Conservation (phyloP, 2,329 filamentous ascomycete species). For the Chaetomiaceae sp. region DNA sequence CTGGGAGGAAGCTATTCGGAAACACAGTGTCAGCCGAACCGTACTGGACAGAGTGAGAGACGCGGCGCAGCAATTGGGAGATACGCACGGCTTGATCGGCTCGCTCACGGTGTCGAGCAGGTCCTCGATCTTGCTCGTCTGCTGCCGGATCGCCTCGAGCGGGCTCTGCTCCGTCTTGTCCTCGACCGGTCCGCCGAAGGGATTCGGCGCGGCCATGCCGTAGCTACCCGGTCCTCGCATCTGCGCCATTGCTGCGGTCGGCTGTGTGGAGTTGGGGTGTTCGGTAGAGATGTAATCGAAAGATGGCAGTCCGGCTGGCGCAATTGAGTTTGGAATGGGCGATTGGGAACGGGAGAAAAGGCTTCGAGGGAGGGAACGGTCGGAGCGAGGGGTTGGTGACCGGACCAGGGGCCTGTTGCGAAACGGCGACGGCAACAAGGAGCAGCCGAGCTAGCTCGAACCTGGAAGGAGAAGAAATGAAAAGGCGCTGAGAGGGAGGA, state of each 20-base stretch:
- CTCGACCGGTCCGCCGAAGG: constrained; percentile 61
- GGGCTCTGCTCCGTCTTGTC: constrained; percentile 62
- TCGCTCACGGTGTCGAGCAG: constrained; percentile 81
- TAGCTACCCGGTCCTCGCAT: constrained; percentile 70
- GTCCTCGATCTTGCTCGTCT: constrained; percentile 99
- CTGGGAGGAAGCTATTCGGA: constrained; percentile 72
- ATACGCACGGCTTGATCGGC: constrained; percentile 86
- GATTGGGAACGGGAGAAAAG: neutral
- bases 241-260: constrained; percentile 37
- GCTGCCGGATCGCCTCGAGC: constrained; percentile 83
- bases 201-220: constrained; percentile 68
- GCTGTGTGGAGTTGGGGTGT: neutral
- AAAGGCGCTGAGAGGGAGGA: neutral
- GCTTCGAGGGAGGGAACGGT: neutral
- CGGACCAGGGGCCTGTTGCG: neutral
- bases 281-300: neutral
- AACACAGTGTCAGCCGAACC: constrained; percentile 23
- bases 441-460: neutral
- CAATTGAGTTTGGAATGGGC: constrained; percentile 1
- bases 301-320: constrained; percentile 20
- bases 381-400: neutral
- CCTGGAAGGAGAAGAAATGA: neutral
- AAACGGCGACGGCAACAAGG: constrained; percentile 1
- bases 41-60: neutral
- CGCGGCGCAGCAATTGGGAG: neutral